Conservation (phyloP, 2,329 filamentous ascomycete genomes). For the Xylaria sp. region DNA sequence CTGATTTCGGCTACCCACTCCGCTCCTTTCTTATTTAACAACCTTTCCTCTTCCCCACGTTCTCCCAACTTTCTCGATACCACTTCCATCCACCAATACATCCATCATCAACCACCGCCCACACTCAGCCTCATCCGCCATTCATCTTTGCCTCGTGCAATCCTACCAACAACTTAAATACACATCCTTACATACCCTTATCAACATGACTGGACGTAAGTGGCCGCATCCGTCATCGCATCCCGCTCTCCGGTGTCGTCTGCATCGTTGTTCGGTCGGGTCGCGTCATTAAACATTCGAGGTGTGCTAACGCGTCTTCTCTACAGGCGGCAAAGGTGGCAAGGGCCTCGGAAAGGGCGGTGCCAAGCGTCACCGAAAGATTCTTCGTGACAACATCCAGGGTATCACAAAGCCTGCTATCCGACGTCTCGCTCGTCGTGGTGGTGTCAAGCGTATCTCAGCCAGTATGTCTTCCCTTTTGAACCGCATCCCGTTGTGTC, state of each 20-base stretch:
- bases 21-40: conserved; percentile 45
- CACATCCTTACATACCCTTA: conserved; percentile 33
- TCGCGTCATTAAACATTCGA: conserved; percentile 50
- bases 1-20: conserved; percentile 48
- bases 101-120: conserved; percentile 31
- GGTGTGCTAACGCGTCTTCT: conserved; percentile 11
- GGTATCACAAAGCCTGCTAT: conserved; percentile 99
- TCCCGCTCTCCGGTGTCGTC: too few relatives aligned
- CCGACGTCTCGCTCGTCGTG: conserved; percentile 97
- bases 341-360: conserved; percentile 98
- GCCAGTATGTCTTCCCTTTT: conserved; percentile 71
- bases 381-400: conserved; percentile 99
- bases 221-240: conserved; percentile 18
- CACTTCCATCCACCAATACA: conserved; percentile 36
- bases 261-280: conserved; percentile 56
- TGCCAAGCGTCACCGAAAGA: conserved; percentile 99
- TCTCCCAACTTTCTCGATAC: conserved; percentile 40
- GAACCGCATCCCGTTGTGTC: neutral
- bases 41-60: conserved; percentile 46
- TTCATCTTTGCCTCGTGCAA: conserved; percentile 32
- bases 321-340: conserved; percentile 88
- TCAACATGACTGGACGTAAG: conserved; percentile 53
- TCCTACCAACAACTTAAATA: conserved; percentile 15
- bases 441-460: conserved; percentile 99
- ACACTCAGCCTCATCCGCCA: conserved; percentile 43